Conservation (phyloP, 225 moss, liverwort and hornwort species). For the Lunularia cruciata region DNA sequence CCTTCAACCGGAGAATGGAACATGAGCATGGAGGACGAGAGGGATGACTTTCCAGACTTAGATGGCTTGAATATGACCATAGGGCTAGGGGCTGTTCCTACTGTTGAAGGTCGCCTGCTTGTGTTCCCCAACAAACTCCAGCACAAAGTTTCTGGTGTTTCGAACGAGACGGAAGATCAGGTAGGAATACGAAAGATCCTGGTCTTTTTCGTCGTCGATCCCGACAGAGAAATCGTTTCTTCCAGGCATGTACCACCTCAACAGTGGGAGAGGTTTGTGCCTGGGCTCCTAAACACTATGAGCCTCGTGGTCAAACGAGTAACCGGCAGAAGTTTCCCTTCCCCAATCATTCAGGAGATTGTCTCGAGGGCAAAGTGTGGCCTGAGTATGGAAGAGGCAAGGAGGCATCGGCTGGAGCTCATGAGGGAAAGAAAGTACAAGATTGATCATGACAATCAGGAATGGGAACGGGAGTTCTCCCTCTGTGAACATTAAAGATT, state of each 20-base stretch:
- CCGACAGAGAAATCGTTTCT: conserved; percentile 21
- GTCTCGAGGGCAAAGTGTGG: conserved; percentile 9
- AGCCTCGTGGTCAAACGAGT: not conserved
- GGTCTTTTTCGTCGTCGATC: conserved; percentile 37
- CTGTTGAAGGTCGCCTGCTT: conserved; percentile 13
- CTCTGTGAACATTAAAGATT: conserved; percentile 33
- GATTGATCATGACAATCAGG: conserved; percentile 14
- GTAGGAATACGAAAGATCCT: conserved; percentile 29
- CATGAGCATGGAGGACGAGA: not conserved
- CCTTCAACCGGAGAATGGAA: not conserved
- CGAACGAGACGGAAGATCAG: conserved; percentile 19
- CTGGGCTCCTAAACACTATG: not conserved
- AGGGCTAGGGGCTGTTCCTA: conserved; percentile 16
- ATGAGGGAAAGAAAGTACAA: conserved; percentile 27
- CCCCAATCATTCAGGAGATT: conserved; percentile 4
- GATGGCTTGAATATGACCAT: conserved; percentile 9
- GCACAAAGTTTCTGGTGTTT: conserved; percentile 27
- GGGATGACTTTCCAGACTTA: conserved; percentile 13
- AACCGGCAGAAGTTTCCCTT: conserved; percentile 1
- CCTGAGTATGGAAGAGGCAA: conserved; percentile 20
- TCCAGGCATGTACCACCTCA: conserved; percentile 27
- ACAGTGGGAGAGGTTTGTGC: conserved; percentile 13
- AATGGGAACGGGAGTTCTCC: conserved; percentile 22
- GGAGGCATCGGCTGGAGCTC: conserved; percentile 25
- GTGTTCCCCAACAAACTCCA: conserved; percentile 29